A percentile compares a stretch with the other conserved stretches of the same genome.
Evolutionary conservation across 768 basidiomycete genomes (phyloP).

Genomic region (Lactarius indigo): DNA sequence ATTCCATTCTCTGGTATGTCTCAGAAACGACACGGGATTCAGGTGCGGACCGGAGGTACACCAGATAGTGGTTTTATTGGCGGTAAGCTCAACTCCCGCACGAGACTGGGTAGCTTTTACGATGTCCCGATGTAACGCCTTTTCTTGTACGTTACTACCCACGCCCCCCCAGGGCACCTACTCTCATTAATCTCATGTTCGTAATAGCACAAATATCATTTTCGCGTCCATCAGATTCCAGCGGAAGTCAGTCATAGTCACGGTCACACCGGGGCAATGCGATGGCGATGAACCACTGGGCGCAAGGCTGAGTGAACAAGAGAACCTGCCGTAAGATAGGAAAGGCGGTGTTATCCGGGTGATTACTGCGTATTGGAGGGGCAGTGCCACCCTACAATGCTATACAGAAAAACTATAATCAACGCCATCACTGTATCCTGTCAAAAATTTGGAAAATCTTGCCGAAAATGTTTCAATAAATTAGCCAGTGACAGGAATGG

Average conservation of each 20-base stretch:
- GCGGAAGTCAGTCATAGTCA: too few species aligned
- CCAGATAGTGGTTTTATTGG: neutral
- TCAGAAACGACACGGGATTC: neutral
- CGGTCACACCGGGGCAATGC: neutral
- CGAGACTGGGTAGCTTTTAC: neutral
- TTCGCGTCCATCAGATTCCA: neutral
- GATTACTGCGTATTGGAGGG: too few species aligned
- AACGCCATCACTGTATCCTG: too few species aligned
- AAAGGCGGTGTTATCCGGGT: too few species aligned
- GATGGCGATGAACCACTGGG: neutral
- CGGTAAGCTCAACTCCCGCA: neutral
- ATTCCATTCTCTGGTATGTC: neutral
- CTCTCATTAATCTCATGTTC: neutral
- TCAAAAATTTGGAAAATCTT: too few species aligned
- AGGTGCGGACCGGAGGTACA: neutral
- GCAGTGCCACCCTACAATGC: neutral
- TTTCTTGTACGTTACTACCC: neutral
- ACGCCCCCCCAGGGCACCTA: neutral
- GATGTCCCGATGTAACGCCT: neutral
- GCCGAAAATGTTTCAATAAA: too few species aligned
- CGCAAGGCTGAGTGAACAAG: neutral
- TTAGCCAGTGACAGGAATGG: too few species aligned
- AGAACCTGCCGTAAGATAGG: neutral
- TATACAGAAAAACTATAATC: too few species aligned
- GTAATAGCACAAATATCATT: neutral